Base-by-base conservation (phyloP, 306 rosid genomes). In the Boehmeria nivea region DNA sequence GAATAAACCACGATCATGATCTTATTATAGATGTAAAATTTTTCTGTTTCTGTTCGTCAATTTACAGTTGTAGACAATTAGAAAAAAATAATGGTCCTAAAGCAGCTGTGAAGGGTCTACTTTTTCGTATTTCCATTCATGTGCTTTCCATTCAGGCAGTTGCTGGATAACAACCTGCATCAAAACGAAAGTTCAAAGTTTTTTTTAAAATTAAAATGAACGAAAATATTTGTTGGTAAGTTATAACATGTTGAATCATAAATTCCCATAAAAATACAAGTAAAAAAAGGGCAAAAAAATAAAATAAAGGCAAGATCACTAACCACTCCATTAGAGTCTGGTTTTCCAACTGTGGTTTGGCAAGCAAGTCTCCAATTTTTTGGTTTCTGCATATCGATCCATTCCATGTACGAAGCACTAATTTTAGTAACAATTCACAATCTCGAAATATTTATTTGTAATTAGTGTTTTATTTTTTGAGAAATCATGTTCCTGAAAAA, bases 281-380 rank as follows among this genome's bases (percentile, higher is more conserved):
- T 40, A 40, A 40, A 40, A 11, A 40, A 40, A 40, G n/a, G 16
- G 16, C 11, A 33, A 4, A 20, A 3, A 17, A 39, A 37, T 17
- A 12, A 56, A 13, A 43, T 16, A 20, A 15, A 59, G 51, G 20
- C 16, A 49, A 44, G 45, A 60, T 61, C 46, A 76, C 85, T 54
- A 50, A 87, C 99, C 99, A 71, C 74, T 26, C 95, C 96, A 31
- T 42, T 78, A 0, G 96, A 80, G 59, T 87, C 93, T 50, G 85
- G 72, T 64, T 71, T 59, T 21, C 95, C 95, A 36, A 91, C 95
- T 31, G 75, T 77, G 53, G 85, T 74, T 75, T 91, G 99, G 78
- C 99, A 91, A 74, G 99, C 99, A 43, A 87, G 82, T 79, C 99
- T 91, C 93, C 93, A 91, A 64, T 78, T 84, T 76, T 78, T 87